Evolutionary conservation across 345 rosid species (phyloP), one percentile per base, ranked within the genome.

Genomic region (Salix viminalis): DNA sequence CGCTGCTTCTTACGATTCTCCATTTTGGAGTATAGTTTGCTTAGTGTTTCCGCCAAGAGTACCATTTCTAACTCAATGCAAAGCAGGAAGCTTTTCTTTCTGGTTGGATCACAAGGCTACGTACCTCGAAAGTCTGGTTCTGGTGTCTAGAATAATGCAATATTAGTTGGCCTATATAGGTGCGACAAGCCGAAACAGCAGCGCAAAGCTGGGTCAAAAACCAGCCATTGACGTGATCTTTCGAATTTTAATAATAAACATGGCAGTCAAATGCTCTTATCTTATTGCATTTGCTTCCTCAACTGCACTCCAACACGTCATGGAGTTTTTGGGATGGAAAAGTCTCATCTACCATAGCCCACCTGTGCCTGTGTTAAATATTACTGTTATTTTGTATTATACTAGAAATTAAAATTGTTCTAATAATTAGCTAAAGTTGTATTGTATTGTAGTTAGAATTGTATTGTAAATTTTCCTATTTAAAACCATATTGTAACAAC

Each of bases 1-100:
- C 69, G 84, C 21, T 74, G 84, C 16, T 74, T 83, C 4, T 73
- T 72, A 37, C 77, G 86, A 70, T 80, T 76, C 75, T 88, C 92
- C 88, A 86, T 87, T 66, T 84, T 85, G 85, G 67, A 64, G 77
- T 71, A 83, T 30, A 90, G 39, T 71, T 86, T 88, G 84, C 70
- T 14, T 42, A 87, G 58, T 68, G 67, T 86, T 7, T 67, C 78
- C 37, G 81, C 77, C 84, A 85, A 77, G 56, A 86, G 83, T 54
- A 78, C 85, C 86, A 88, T 86, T 69, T 61, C 67, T 19, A 64
- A 62, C 10, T 54, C 1, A 32, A 62, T 21, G 28, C 9, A 52
- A 46, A 42, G 1, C 7, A 23, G 64, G 48, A 1, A 7, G 48
- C 23, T n/a, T 34, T 66, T 42, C 41, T 28, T 44, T 65, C 12